Base-by-base conservation (phyloP, 2,329 filamentous ascomycete genomes). In the Phoma sp. region DNA sequence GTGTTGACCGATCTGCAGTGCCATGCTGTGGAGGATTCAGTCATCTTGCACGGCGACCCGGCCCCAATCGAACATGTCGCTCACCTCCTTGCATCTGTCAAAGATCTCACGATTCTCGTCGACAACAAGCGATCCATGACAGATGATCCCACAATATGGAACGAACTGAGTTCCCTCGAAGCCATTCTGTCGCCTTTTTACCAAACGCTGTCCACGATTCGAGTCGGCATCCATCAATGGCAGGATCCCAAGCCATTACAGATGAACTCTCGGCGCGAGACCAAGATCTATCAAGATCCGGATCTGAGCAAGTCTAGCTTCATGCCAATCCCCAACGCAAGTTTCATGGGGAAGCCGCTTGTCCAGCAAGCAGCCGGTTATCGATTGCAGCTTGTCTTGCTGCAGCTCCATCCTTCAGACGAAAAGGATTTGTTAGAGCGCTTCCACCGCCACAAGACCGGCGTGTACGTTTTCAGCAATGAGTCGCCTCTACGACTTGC, bases 101-200 rank as follows among this genome's bases (percentile, higher is more conserved):
- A 25, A 10, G 27, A 37, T 7, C 22, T 55, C 1, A 55, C 52
- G 0, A 47, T 55, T 1, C n/a, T 50, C 6, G 32, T 39, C 7
- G 22, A 46, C n/a, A 55, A 55, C 37, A 55, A 55, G 18, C 46
- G 52, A 9, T 55, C 52, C 8, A 50, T 55, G 52, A 33, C 42
- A 4, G 46, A 49, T 4, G 52, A 55, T 8, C 24, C 46, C 2
- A 45, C 41, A 3, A 45, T 55, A 32, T 55, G 52, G 52, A 50
- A 33, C 14, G 52, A 49, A 27, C 13, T 55, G 22, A 30, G 11
- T 14, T 50, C 52, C 4, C 37, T 55, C 10, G 52, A 55, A 35
- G 30, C 30, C 24, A 5, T 55, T 1, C 36, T 55, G 4, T 50
- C 37, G 6, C 52, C 52, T 0, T 55, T 55, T 30, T 41, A 47